Conservation (phyloP, 2,329 filamentous ascomycete species). For the Beauveria sp. region DNA sequence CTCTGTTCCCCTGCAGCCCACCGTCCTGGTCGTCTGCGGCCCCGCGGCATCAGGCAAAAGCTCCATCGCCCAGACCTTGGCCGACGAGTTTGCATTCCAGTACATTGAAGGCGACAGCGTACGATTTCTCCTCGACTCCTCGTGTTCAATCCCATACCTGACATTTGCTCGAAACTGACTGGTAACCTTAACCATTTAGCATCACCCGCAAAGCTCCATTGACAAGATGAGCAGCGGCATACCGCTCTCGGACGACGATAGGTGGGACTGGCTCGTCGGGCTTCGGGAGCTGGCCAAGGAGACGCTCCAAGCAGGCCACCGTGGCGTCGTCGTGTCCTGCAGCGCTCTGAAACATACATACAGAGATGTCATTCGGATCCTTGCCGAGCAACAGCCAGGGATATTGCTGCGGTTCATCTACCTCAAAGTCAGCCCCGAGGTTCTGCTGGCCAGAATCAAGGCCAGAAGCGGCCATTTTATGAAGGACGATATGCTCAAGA, state of each 20-base stretch:
- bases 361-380: slow-evolving; percentile 51
- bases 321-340: slow-evolving; percentile 51
- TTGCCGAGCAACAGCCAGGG: slow-evolving; percentile 39
- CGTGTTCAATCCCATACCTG: background rate
- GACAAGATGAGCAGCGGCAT: slow-evolving; percentile 57
- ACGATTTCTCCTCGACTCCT: slow-evolving; percentile 17
- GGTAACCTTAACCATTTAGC: slow-evolving; percentile 21
- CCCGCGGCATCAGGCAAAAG: slow-evolving; percentile 10
- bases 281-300: slow-evolving; percentile 32
- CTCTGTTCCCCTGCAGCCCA: background rate
- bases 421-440: slow-evolving; percentile 48
- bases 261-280: slow-evolving; percentile 62
- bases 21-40: slow-evolving; percentile 10
- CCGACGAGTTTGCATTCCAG: background rate
- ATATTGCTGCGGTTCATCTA: slow-evolving; percentile 58
- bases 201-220: slow-evolving; percentile 48
- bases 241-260: slow-evolving; percentile 58
- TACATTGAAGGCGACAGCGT: slow-evolving; percentile 50
- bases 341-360: slow-evolving; percentile 63
- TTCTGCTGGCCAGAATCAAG: slow-evolving; percentile 51
- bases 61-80: slow-evolving; percentile 4
- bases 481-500: slow-evolving; percentile 62
- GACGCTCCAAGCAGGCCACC: background rate
- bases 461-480: slow-evolving; percentile 58
- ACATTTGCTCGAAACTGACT: background rate